phyloP scores from a whole-genome alignment of 768 basidiomycete species.

The Hygrocybe coccinea region DNA sequence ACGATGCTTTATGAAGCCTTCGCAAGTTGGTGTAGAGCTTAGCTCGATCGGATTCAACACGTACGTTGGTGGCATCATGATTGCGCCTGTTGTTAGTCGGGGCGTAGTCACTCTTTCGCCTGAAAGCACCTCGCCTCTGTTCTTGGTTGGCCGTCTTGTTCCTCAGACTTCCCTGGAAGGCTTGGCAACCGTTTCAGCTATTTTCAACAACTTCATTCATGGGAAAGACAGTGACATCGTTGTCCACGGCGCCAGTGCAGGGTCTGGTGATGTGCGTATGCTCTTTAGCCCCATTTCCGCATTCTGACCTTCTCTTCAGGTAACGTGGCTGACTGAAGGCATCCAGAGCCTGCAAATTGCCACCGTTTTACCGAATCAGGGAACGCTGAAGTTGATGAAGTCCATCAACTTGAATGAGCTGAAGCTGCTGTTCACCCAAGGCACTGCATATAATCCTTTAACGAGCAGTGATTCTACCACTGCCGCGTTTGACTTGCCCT shows the following conservation, averaged over 20 bases:
- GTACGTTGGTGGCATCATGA: slow-evolving; percentile 46
- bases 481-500: slow-evolving; percentile 63
- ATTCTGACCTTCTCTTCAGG: slow-evolving; percentile 34
- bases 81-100: slow-evolving; percentile 53
- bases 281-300: neutral
- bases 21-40: slow-evolving; percentile 68
- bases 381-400: slow-evolving; percentile 57
- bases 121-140: slow-evolving; percentile 44
- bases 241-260: slow-evolving; percentile 57
- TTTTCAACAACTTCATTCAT: slow-evolving; percentile 71
- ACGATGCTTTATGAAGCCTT: slow-evolving; percentile 42
- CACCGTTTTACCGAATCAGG: slow-evolving; percentile 59
- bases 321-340: slow-evolving; percentile 67
- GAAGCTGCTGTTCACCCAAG: slow-evolving; percentile 51
- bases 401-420: slow-evolving; percentile 58
- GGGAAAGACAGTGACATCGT: slow-evolving; percentile 56
- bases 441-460: slow-evolving; percentile 52
- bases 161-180: slow-evolving; percentile 52
- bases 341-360: slow-evolving; percentile 58
- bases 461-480: slow-evolving; percentile 57
- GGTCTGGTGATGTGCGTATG: slow-evolving; percentile 47
- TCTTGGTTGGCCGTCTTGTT: slow-evolving; percentile 58
- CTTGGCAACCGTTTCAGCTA: slow-evolving; percentile 51
- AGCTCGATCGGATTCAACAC: slow-evolving; percentile 59
- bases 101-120: slow-evolving; percentile 53